Base-by-base conservation (phyloP, 345 rosid genomes). In the Corchorus olitorius region DNA sequence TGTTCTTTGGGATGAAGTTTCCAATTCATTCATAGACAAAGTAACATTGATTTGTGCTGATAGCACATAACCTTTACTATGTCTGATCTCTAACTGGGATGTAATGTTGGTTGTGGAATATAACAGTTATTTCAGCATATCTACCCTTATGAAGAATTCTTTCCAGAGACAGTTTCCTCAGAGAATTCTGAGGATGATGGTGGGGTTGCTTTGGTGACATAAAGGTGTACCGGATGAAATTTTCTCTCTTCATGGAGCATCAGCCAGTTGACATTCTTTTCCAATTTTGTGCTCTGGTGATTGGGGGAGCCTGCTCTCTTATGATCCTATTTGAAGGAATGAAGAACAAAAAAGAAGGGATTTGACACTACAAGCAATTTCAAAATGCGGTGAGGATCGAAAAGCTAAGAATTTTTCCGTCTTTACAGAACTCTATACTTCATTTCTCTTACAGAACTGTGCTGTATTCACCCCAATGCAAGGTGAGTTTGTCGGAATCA, bases 141-240 rank as follows among this genome's bases (percentile, higher is more conserved):
- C 48, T 87, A 88, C 79, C 92, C 91, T 0, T 66, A 70, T 13
- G 90, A 86, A 64, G 87, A 80, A 75, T 81, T 87, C 82, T 91
- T 91, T 65, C 84, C 87, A 0, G 86, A 87, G 78, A 78, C 84
- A 39, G 9, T 66, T 13, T 73, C 84, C 15, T 74, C 84, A 10
- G 91, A 86, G 66, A 76, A 83, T 65, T 45, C 85, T 0, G 87
- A 83, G 55, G 86, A 82, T 63, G 87, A 84, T 60, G 70, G 43
- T 34, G 80, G 66, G 55, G 75, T 65, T 37, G 34, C 61, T 55
- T 54, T 70, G 12, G 85, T 76, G 59, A 73, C 73, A 19, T 79
- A 72, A 70, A 63, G 22, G 67, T 27, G 54, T 61, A 34, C 13
- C 48, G 73, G 35, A 34, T 52, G 48, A 0, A 74, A 61, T 46